Evolutionary conservation across 768 basidiomycete species (phyloP).

Genomic region (Psilocybe azurescens): DNA sequence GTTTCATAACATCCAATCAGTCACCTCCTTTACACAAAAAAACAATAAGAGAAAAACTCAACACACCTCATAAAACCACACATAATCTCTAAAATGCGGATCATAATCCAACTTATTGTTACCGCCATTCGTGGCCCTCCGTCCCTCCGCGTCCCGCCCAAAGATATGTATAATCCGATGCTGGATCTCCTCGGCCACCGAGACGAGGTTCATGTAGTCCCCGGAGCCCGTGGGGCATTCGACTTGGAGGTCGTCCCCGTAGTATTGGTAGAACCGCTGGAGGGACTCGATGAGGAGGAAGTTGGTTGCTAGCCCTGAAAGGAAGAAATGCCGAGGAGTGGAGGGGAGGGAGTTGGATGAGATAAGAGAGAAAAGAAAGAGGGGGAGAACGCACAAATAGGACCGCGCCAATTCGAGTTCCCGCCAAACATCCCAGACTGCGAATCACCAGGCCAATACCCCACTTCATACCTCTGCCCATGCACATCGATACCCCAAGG

Average conservation of each 20-base stretch:
- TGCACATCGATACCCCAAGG: slow-evolving; percentile 97
- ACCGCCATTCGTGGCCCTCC: slow-evolving; percentile 91
- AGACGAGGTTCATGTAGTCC: slow-evolving; percentile 95
- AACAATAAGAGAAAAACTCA: not conserved
- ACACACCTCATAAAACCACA: slow-evolving; percentile 91
- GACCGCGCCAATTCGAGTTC: slow-evolving; percentile 98
- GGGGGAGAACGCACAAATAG: slow-evolving; percentile 62
- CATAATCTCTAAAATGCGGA: slow-evolving; percentile 95
- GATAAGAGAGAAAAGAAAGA: not conserved
- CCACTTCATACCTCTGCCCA: slow-evolving; percentile 89
- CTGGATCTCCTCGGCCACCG: slow-evolving; percentile 97
- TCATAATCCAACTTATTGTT: slow-evolving; percentile 87
- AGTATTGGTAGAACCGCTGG: slow-evolving; percentile 98
- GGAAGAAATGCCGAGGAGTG: slow-evolving; percentile 8
- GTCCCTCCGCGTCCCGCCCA: slow-evolving; percentile 86
- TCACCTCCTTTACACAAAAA: not conserved
- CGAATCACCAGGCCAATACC: slow-evolving; percentile 99
- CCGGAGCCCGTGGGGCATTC: slow-evolving; percentile 98
- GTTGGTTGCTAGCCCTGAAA: slow-evolving; percentile 90
- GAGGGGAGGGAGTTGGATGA: not conserved
- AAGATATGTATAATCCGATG: slow-evolving; percentile 99
- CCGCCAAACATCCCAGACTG: slow-evolving; percentile 97
- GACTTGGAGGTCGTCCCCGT: slow-evolving; percentile 89
- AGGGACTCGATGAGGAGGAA: slow-evolving; percentile 95
- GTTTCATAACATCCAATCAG: not conserved